These are phyloP conservation scores for Scutellaria minor DNA, from an alignment of 257 asterid species.

Conservation along the genomic window DNA sequence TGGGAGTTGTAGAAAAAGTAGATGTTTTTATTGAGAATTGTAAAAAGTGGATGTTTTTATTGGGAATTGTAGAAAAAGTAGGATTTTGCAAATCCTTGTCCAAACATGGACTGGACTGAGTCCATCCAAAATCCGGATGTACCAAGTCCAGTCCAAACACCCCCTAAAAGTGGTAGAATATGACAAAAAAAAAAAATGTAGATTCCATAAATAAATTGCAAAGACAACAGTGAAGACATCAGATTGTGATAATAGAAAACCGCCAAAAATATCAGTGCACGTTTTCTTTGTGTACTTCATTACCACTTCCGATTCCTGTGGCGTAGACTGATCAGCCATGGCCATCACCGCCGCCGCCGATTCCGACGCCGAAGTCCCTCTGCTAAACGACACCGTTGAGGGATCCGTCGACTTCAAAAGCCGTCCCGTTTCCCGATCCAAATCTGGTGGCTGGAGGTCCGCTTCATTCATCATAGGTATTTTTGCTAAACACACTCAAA, in stretches of 20 bases:
- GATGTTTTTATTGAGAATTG: too few species aligned
- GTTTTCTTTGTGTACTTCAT: neutral
- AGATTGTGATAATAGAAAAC: neutral
- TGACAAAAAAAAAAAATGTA: too few species aligned
- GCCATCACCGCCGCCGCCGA: constrained; percentile 33
- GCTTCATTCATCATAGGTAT: constrained; percentile 59
- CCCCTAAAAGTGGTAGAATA: too few species aligned
- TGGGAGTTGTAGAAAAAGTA: too few species aligned
- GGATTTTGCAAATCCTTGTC: too few species aligned
- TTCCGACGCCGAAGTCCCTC: constrained; percentile 48
- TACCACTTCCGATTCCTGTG: constrained; percentile 13
- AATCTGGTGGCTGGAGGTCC: constrained; percentile 66
- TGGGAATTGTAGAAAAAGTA: too few species aligned
- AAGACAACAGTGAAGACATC: neutral
- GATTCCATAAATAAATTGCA: too few species aligned
- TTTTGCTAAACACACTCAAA: neutral
- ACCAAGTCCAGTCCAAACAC: too few species aligned
- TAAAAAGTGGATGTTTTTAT: too few species aligned
- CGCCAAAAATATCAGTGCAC: constrained; percentile 30
- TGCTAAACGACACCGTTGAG: constrained; percentile 49
- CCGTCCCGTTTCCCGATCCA: constrained; percentile 48
- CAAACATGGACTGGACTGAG: too few species aligned
- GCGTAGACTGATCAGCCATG: constrained; percentile 33
- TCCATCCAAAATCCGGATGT: too few species aligned
- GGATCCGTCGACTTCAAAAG: constrained; percentile 56